Evolutionary conservation across 371 early-diverging fungal species (phyloP).

Genomic region (Rhizopus sp.): DNA sequence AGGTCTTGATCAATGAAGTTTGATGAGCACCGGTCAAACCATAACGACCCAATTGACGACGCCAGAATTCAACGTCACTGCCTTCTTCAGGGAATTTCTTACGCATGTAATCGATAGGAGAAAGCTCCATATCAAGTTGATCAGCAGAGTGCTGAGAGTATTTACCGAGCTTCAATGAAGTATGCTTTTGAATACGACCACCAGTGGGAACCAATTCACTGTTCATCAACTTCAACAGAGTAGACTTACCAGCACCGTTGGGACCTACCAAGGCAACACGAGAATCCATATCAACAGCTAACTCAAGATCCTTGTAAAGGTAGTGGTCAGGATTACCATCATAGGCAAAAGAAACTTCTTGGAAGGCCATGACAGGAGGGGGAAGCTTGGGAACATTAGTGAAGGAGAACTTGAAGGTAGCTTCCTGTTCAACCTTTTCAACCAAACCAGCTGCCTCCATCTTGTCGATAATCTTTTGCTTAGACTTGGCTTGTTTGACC

Average conservation of each 20-base stretch:
- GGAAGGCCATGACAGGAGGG: constrained; percentile 96
- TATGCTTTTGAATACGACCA: constrained; percentile 89
- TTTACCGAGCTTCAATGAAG: constrained; percentile 91
- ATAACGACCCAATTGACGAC: constrained; percentile 88
- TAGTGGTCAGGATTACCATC: constrained; percentile 77
- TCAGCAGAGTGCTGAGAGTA: constrained; percentile 98
- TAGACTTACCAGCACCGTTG: constrained; percentile 94
- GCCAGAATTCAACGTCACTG: constrained; percentile 72
- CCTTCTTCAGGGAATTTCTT: constrained; percentile 70
- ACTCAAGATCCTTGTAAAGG: constrained; percentile 88
- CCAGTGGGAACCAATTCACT: constrained; percentile 82
- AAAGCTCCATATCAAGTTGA: constrained; percentile 84
- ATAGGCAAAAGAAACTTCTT: constrained; percentile 92
- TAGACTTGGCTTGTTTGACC: constrained; percentile 97
- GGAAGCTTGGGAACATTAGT: constrained; percentile 88
- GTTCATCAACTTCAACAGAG: constrained; percentile 91
- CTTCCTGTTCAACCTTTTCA: constrained; percentile 84
- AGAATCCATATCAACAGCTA: constrained; percentile 96
- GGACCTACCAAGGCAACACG: constrained; percentile 91
- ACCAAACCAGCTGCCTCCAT: constrained; percentile 98
- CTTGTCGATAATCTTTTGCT: constrained; percentile 99
- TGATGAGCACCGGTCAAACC: constrained; percentile 94
- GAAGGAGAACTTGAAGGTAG: constrained; percentile 86
- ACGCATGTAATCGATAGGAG: constrained; percentile 94
- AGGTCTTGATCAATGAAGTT: constrained; percentile 83